Evolutionary conservation across 352 stramenopile genomes (phyloP).

Genomic region (Phytophthora capsici): DNA sequence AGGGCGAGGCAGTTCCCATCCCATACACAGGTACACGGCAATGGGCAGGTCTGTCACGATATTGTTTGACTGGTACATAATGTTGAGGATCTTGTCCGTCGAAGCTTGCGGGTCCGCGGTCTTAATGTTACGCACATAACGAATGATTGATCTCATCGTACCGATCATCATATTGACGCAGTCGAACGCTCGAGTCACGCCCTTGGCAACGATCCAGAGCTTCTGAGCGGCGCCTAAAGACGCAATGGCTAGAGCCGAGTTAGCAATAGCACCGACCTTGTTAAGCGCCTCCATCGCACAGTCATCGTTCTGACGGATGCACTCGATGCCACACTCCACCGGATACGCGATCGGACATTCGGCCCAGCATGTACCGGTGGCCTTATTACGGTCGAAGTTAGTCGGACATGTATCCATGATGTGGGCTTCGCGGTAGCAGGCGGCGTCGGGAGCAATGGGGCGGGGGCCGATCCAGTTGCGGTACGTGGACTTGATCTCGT

Average conservation of each 20-base stretch:
- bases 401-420: constrained; percentile 41
- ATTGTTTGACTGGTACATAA: constrained; percentile 69
- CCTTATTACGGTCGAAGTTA: constrained; percentile 48
- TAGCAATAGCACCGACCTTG: constrained; percentile 43
- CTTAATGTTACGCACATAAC: constrained; percentile 41
- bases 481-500: constrained; percentile 26
- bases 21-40: constrained; percentile 56
- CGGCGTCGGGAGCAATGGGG: constrained; percentile 33
- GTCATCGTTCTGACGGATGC: constrained; percentile 62
- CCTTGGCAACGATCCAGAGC: constrained; percentile 39
- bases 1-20: constrained; percentile 21
- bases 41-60: constrained; percentile 60
- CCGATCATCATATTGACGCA: constrained; percentile 56
- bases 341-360: constrained; percentile 65
- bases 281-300: constrained; percentile 44
- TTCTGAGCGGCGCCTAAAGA: constrained; percentile 35
- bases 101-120: constrained; percentile 47
- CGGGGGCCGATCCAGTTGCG: constrained; percentile 47
- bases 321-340: constrained; percentile 63
- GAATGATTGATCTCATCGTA: constrained; percentile 34
- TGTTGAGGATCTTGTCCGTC: constrained; percentile 52
- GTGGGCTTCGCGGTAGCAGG: constrained; percentile 58
- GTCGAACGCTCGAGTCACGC: constrained; percentile 39
- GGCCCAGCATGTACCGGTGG: constrained; percentile 54
- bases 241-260: constrained; percentile 39